A percentile compares a stretch with the other conserved stretches of the same genome.
Conservation (phyloP, 371 early-diverging fungal genomes). For the Amoeboaphelidium occidentale region DNA sequence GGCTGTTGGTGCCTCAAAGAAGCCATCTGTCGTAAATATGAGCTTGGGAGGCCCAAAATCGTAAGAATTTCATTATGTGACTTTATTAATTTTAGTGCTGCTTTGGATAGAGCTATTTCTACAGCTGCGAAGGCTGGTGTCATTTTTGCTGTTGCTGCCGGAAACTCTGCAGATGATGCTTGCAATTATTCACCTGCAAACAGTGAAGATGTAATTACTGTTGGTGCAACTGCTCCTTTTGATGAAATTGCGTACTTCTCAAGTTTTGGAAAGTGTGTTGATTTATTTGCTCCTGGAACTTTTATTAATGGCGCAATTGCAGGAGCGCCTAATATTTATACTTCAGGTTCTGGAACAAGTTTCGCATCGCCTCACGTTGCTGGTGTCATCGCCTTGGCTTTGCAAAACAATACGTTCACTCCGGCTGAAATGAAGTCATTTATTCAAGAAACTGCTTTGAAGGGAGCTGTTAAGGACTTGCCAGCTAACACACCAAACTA, state of each 20-base stretch:
- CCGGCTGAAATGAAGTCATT: too few species aligned
- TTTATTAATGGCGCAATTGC: not conserved
- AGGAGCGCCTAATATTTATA: too few species aligned
- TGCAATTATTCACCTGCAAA: conserved; percentile 25
- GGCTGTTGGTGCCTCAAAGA: not conserved
- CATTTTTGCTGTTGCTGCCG: conserved; percentile 34
- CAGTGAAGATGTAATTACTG: conserved; percentile 19
- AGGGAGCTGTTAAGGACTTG: too few species aligned
- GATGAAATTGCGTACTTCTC: conserved; percentile 14
- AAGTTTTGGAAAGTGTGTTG: conserved; percentile 20
- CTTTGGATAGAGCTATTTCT: not conserved
- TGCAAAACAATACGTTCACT: too few species aligned
- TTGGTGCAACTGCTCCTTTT: too few species aligned
- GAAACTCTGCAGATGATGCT: conserved; percentile 24
- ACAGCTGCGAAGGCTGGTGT: conserved; percentile 11
- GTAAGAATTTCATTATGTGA: too few species aligned
- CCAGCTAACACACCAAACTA: too few species aligned
- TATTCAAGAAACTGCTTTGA: too few species aligned
- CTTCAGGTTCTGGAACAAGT: conserved; percentile 23
- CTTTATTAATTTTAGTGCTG: not conserved
- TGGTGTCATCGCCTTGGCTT: conserved; percentile 18
- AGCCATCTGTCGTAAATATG: not conserved
- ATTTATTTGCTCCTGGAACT: conserved; percentile 21
- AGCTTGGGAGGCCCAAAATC: not conserved
- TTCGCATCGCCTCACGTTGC: conserved; percentile 24